A percentile compares a stretch with the other conserved stretches of the same genome.
Conservation (phyloP, 306 rosid genomes). For the Crotalaria pallida region DNA sequence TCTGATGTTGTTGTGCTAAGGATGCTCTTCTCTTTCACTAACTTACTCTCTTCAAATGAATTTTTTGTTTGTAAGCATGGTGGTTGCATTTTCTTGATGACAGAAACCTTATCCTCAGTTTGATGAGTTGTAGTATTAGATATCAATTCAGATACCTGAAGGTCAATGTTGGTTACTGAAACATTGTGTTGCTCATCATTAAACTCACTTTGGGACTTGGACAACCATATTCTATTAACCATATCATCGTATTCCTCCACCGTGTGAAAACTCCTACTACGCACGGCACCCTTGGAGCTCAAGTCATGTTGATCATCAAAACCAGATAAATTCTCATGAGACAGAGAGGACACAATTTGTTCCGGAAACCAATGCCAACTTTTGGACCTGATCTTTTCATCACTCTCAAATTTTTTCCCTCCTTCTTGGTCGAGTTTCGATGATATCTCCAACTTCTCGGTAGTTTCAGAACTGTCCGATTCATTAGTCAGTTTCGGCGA, state of each 20-base stretch:
- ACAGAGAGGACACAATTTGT: slow-evolving; percentile 15
- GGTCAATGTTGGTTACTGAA: slow-evolving; percentile 9
- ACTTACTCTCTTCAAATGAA: slow-evolving; percentile 10
- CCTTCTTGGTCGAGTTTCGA: slow-evolving; percentile 5
- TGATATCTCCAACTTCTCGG: slow-evolving; percentile 21
- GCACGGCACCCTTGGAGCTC: slow-evolving; percentile 13
- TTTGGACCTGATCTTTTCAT: slow-evolving; percentile 23
- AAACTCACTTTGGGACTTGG: slow-evolving; percentile 9
- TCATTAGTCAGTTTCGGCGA: slow-evolving; percentile 16
- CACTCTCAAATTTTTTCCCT: slow-evolving; percentile 16
- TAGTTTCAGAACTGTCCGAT: slow-evolving; percentile 17
- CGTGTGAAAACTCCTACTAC: slow-evolving; percentile 45
- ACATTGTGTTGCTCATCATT: slow-evolving; percentile 7
- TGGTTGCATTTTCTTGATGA: slow-evolving; percentile 13
- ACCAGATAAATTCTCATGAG: slow-evolving; percentile 24
- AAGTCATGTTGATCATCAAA: slow-evolving; percentile 16
- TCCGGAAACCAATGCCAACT: slow-evolving; percentile 36
- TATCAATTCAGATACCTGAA: slow-evolving; percentile 6
- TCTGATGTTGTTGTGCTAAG: neutral
- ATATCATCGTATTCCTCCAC: slow-evolving; percentile 44
- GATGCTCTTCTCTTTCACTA: slow-evolving; percentile 6
- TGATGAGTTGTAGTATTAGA: neutral
- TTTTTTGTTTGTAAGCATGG: neutral
- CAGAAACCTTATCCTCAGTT: slow-evolving; percentile 15
- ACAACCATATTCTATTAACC: slow-evolving; percentile 13